Conservation (phyloP, 2,329 filamentous ascomycete species). For the Magnaporthiopsis rhizophila region DNA sequence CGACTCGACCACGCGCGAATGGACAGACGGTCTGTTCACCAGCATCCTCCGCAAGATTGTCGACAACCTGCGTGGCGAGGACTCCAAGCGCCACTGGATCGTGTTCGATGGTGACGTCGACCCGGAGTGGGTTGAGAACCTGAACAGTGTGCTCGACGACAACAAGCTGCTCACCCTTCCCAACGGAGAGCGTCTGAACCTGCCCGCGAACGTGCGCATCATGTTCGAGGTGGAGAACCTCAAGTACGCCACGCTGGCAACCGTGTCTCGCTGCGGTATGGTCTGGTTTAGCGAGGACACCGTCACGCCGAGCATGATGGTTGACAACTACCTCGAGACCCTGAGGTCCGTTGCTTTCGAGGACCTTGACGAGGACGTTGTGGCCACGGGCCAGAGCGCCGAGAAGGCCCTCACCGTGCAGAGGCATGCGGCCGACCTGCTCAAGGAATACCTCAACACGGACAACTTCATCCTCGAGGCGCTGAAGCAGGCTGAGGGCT, state of each 20-base stretch:
- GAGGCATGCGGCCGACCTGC: constrained; percentile 67
- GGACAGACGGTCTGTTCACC: constrained; percentile 97
- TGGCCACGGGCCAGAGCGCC: constrained; percentile 65
- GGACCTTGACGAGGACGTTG: constrained; percentile 87
- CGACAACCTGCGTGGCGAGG: constrained; percentile 95
- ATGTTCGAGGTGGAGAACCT: constrained; percentile 99
- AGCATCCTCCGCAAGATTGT: constrained; percentile 97
- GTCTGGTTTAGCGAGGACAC: constrained; percentile 99
- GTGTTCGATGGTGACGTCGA: constrained; percentile 99
- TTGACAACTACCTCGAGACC: constrained; percentile 80
- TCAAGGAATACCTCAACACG: constrained; percentile 65
- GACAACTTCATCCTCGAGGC: constrained; percentile 76
- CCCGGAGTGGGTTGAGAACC: constrained; percentile 98
- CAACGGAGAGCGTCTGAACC: constrained; percentile 93
- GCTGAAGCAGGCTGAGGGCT: constrained; percentile 65
- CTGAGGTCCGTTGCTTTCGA: constrained; percentile 81
- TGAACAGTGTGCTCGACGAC: constrained; percentile 98
- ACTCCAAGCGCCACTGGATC: constrained; percentile 97
- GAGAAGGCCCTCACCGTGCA: constrained; percentile 75
- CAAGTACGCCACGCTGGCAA: constrained; percentile 94
- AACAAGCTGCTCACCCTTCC: constrained; percentile 96
- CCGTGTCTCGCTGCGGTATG: constrained; percentile 99
- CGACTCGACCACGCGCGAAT: constrained; percentile 94
- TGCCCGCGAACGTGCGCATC: constrained; percentile 91
- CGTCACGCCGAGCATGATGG: constrained; percentile 87